Conservation (phyloP, 2,329 filamentous ascomycete genomes). For the Alternaria atra region DNA sequence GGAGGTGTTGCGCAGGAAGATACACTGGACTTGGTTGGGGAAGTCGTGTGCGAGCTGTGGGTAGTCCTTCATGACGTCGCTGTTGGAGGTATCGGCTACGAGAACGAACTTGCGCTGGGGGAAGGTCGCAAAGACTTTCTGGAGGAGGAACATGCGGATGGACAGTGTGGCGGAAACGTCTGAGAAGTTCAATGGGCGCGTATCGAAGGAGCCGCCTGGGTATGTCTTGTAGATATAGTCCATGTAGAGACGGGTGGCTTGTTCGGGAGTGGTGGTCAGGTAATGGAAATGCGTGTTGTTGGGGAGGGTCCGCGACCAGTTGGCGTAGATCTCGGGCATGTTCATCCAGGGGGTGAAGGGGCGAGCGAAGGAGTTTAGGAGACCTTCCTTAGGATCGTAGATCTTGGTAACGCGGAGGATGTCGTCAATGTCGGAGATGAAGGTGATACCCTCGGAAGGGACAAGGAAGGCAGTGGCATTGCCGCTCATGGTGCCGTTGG, state of each 20-base stretch:
- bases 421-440: slow-evolving; percentile 82
- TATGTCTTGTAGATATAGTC: slow-evolving; percentile 81
- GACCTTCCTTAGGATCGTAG: slow-evolving; percentile 76
- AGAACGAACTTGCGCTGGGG: slow-evolving; percentile 79
- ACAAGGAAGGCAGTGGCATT: slow-evolving; percentile 82
- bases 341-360: slow-evolving; percentile 77
- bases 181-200: slow-evolving; percentile 78
- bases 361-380: slow-evolving; percentile 79
- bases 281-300: slow-evolving; percentile 79
- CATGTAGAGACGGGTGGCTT: slow-evolving; percentile 81
- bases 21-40: slow-evolving; percentile 78
- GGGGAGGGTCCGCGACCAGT: slow-evolving; percentile 73
- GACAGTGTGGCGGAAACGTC: slow-evolving; percentile 75
- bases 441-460: slow-evolving; percentile 72
- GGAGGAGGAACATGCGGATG: slow-evolving; percentile 74
- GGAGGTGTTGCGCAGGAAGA: slow-evolving; percentile 77
- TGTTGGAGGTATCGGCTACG: slow-evolving; percentile 78
- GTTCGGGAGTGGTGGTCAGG: slow-evolving; percentile 81
- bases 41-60: slow-evolving; percentile 70
- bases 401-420: slow-evolving; percentile 84
- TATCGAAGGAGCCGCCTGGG: slow-evolving; percentile 79
- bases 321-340: slow-evolving; percentile 81
- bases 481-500: slow-evolving; percentile 70
- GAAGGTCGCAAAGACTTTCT: slow-evolving; percentile 78
- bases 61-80: slow-evolving; percentile 75